Evolutionary conservation across 202 grass and related monocot genomes (phyloP).

Genomic region (Saccharum hybrid): DNA sequence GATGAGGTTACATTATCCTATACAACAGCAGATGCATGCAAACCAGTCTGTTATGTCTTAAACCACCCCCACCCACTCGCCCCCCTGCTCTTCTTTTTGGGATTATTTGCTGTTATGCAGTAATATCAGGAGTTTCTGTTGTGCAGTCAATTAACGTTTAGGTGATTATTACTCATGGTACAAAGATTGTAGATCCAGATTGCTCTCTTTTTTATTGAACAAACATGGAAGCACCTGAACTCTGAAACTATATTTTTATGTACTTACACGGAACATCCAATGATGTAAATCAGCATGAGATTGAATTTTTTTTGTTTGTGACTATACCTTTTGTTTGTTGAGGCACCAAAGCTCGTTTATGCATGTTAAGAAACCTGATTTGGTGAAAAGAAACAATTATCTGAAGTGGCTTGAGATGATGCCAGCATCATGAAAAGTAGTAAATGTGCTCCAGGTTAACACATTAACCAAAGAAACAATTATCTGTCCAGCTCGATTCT

Average conservation of each 20-base stretch:
- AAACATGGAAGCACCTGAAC: slow-evolving; percentile 14
- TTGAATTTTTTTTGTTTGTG: neutral
- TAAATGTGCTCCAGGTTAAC: neutral
- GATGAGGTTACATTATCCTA: slow-evolving; percentile 33
- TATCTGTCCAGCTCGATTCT: no score
- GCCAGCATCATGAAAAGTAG: neutral
- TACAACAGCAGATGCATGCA: neutral
- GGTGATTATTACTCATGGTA: neutral
- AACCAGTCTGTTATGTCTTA: no score
- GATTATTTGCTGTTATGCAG: neutral
- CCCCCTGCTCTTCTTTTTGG: neutral
- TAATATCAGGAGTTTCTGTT: neutral
- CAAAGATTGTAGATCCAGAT: neutral
- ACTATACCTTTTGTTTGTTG: neutral
- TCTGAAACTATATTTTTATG: neutral
- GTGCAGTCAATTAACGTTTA: neutral
- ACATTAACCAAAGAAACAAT: no score
- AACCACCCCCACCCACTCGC: no score
- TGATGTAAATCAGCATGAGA: neutral
- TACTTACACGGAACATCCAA: neutral
- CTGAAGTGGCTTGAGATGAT: neutral
- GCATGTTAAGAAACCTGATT: neutral
- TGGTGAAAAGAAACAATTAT: neutral
- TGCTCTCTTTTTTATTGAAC: neutral
- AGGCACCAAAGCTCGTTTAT: neutral